Percentiles rank a stretch among this genome's conserved stretches.
These are phyloP conservation scores for Aspergillus sp. DNA, from an alignment of 2,329 filamentous ascomycete species.

Conservation along the genomic window DNA sequence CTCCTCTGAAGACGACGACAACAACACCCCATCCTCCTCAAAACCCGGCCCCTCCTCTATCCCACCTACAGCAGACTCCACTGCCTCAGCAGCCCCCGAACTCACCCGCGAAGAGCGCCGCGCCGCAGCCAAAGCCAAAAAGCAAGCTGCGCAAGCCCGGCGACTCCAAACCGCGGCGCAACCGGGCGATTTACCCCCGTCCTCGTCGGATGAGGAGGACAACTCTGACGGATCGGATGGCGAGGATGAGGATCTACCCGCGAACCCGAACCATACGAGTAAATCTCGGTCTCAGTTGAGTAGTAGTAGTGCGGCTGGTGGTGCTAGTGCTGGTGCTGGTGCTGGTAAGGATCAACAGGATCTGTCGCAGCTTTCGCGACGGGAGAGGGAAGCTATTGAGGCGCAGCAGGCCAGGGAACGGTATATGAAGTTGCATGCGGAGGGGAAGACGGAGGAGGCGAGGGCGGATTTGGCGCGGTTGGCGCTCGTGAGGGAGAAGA, in stretches of 20 bases:
- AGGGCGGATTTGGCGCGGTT: slow-evolving; percentile 84
- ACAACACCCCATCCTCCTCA: slow-evolving; percentile 43
- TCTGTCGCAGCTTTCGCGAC: slow-evolving; percentile 61
- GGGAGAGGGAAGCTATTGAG: slow-evolving; percentile 77
- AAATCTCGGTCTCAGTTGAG: slow-evolving; percentile 68
- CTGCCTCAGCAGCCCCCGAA: slow-evolving; percentile 42
- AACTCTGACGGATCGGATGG: slow-evolving; percentile 18
- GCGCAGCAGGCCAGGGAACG: slow-evolving; percentile 85
- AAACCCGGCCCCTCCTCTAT: slow-evolving; percentile 40
- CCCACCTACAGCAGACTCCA: slow-evolving; percentile 23
- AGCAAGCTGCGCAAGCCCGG: slow-evolving; percentile 81
- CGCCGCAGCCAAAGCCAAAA: slow-evolving; percentile 83
- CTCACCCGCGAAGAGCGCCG: slow-evolving; percentile 85
- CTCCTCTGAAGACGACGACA: slow-evolving; percentile 48
- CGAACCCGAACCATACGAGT: slow-evolving; percentile 83
- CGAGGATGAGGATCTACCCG: slow-evolving; percentile 55
- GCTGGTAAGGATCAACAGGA: slow-evolving; percentile 23
- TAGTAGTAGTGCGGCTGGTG: slow-evolving; percentile 53
- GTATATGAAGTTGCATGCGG: slow-evolving; percentile 87
- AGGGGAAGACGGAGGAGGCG: slow-evolving; percentile 95
- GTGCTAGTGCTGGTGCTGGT: too few relatives aligned
- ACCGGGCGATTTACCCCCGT: slow-evolving; percentile 82
- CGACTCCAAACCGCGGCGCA: slow-evolving; percentile 71
- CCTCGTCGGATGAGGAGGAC: slow-evolving; percentile 55
- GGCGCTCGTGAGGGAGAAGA: slow-evolving; percentile 77